Evolutionary conservation across 2,329 filamentous ascomycete species (phyloP).

Genomic region (Diaporthe helianthi): DNA sequence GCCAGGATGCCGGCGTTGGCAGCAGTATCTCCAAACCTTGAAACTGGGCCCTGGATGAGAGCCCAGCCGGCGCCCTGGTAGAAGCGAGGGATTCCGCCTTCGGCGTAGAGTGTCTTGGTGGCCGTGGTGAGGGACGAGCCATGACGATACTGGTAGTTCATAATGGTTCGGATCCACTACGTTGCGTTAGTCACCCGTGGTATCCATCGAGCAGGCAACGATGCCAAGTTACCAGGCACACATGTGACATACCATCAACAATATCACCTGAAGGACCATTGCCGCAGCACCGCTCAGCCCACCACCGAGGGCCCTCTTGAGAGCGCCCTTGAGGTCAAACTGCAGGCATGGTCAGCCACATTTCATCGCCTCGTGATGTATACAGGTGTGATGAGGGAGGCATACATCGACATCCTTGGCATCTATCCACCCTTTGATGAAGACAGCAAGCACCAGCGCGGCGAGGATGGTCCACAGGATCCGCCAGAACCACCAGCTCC

Average conservation of each 20-base stretch:
- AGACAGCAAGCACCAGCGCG: slow-evolving; percentile 45
- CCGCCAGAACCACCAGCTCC: slow-evolving; percentile 46
- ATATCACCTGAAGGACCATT: slow-evolving; percentile 55
- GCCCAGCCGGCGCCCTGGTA: slow-evolving; percentile 55
- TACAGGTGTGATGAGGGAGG: background rate
- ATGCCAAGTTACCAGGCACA: background rate
- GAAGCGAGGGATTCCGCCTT: slow-evolving; percentile 52
- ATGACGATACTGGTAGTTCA: slow-evolving; percentile 60
- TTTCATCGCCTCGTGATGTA: rapidly evolving
- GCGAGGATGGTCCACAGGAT: slow-evolving; percentile 46
- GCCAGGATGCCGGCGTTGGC: slow-evolving; percentile 58
- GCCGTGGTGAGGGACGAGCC: slow-evolving; percentile 51
- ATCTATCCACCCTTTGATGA: slow-evolving; percentile 56
- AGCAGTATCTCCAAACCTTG: slow-evolving; percentile 56
- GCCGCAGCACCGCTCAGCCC: slow-evolving; percentile 56
- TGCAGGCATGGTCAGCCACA: slow-evolving; percentile 35
- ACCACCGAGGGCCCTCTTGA: slow-evolving; percentile 53
- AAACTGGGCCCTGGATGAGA: slow-evolving; percentile 53
- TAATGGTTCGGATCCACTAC: slow-evolving; percentile 56
- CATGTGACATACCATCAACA: slow-evolving; percentile 50
- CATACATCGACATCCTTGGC: slow-evolving; percentile 49
- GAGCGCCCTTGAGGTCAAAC: slow-evolving; percentile 54
- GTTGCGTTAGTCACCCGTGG: background rate
- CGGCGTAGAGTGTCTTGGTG: slow-evolving; percentile 48
- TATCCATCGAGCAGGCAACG: background rate